These are phyloP conservation scores for Pythium pyrilobum DNA, from an alignment of 352 stramenopile species.

Conservation along the genomic window DNA sequence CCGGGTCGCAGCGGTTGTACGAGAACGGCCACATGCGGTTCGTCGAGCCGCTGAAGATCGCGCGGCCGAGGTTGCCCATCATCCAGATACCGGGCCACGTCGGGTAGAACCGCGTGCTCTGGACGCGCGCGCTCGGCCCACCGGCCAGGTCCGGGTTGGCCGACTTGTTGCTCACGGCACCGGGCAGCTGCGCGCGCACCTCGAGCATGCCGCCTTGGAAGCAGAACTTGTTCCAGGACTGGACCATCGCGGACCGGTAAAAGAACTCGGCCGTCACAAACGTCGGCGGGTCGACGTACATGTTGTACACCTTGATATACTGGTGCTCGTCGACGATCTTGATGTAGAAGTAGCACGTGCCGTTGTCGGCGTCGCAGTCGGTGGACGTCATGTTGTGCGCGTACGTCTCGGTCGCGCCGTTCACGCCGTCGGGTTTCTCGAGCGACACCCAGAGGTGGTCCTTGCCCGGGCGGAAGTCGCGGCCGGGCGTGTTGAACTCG, in stretches of 20 bases:
- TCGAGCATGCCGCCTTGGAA: slow-evolving; percentile 92
- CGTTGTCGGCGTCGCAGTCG: slow-evolving; percentile 30
- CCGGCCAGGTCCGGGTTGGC: slow-evolving; percentile 59
- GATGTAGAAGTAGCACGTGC: slow-evolving; percentile 47
- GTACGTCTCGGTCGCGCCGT: slow-evolving; percentile 87
- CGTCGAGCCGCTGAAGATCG: background rate
- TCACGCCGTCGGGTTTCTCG: slow-evolving; percentile 9
- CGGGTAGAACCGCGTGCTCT: background rate
- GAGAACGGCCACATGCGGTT: slow-evolving; percentile 86
- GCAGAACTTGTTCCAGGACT: slow-evolving; percentile 94
- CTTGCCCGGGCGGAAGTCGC: slow-evolving; percentile 57
- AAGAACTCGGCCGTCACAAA: background rate
- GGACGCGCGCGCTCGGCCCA: slow-evolving; percentile 24
- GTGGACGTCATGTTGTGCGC: slow-evolving; percentile 70
- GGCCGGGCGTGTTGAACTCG: slow-evolving; percentile 61
- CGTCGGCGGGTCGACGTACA: background rate
- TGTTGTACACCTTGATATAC: background rate
- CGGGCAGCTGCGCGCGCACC: slow-evolving; percentile 87
- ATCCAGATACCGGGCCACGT: background rate
- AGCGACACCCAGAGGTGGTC: slow-evolving; percentile 6
- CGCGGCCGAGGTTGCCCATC: background rate
- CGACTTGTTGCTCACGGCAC: slow-evolving; percentile 57
- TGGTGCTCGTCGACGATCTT: background rate
- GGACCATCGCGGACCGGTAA: slow-evolving; percentile 69
- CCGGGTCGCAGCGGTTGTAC: slow-evolving; percentile 72